phyloP scores from a whole-genome alignment of 257 asterid species.

The Rehmannia glutinosa region DNA sequence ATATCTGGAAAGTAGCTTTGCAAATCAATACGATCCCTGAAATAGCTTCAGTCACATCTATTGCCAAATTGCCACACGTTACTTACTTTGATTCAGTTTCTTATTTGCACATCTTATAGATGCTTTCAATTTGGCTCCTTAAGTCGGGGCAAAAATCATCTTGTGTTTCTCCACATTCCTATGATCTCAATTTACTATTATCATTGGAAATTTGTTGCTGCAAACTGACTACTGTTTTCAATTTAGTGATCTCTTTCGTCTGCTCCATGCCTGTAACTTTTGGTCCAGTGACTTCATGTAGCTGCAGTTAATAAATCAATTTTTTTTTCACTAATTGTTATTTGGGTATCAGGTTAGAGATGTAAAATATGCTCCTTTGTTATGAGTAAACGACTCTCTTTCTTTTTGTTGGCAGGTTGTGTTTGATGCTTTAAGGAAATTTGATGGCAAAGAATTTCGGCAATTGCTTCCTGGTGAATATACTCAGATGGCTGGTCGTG shows the following conservation, averaged over 20 bases:
- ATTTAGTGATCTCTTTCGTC: not conserved
- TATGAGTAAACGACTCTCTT: slow-evolving; percentile 9
- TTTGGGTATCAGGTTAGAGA: slow-evolving; percentile 6
- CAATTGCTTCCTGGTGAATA: slow-evolving; percentile 96
- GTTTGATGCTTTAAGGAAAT: slow-evolving; percentile 87
- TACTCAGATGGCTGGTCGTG: slow-evolving; percentile 99
- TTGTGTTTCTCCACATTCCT: not conserved
- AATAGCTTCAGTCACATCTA: not conserved
- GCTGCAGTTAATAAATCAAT: slow-evolving; percentile 9
- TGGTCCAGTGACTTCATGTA: not conserved
- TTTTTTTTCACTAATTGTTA: not conserved
- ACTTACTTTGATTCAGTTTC: slow-evolving; percentile 5
- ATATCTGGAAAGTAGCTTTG: not conserved
- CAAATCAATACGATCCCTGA: not conserved
- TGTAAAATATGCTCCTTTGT: slow-evolving; percentile 7
- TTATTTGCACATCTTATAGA: not conserved
- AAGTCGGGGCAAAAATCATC: not conserved
- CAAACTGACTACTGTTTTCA: not conserved
- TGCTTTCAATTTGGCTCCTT: slow-evolving; percentile 4
- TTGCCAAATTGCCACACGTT: not conserved
- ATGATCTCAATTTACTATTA: not conserved
- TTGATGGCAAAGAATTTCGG: slow-evolving; percentile 91
- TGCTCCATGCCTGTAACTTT: not conserved
- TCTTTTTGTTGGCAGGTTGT: slow-evolving; percentile 66
- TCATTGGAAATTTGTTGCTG: slow-evolving; percentile 1